These are phyloP conservation scores for Trichoderma sp. DNA, from an alignment of 2,329 filamentous ascomycete species.

Conservation along the genomic window DNA sequence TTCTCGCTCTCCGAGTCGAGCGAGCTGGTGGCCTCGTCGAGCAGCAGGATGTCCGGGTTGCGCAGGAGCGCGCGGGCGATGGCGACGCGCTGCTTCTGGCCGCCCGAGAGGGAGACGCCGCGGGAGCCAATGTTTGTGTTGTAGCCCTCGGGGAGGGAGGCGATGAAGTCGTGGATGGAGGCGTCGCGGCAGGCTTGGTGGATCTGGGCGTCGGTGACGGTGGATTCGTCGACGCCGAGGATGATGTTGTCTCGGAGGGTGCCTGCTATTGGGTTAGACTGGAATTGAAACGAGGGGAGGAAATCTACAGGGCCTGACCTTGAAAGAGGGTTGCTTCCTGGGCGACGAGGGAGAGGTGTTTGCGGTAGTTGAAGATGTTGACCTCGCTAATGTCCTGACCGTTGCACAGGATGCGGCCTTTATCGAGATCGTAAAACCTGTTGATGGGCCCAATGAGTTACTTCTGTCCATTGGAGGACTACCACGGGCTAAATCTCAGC, in stretches of 20 bases:
- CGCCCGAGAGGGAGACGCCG: conserved; percentile 69
- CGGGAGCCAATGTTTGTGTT: conserved; percentile 67
- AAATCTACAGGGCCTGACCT: conserved; percentile 43
- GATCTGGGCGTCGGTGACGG: conserved; percentile 55
- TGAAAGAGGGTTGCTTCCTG: conserved; percentile 76
- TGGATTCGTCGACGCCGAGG: conserved; percentile 60
- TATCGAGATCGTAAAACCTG: conserved; percentile 69
- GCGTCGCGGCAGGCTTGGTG: conserved; percentile 61
- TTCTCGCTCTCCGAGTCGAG: conserved; percentile 66
- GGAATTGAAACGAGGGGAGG: neutral
- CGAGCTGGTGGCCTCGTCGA: conserved; percentile 74
- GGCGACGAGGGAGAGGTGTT: conserved; percentile 68
- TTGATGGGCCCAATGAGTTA: neutral
- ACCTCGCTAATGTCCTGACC: conserved; percentile 60
- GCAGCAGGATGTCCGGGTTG: conserved; percentile 65
- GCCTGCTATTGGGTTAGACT: conserved; percentile 37
- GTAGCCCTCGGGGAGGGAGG: conserved; percentile 67
- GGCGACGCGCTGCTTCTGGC: conserved; percentile 70
- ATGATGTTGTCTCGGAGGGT: conserved; percentile 71
- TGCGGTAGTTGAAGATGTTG: conserved; percentile 64
- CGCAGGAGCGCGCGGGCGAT: conserved; percentile 71
- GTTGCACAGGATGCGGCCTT: conserved; percentile 67
- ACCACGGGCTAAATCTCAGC: neutral
- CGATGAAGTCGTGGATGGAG: conserved; percentile 71
- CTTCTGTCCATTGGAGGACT: neutral